Evolutionary conservation across 2,329 filamentous ascomycete genomes (phyloP), one percentile per base, ranked within the genome.

Genomic region (Xylariaceae sp.): DNA sequence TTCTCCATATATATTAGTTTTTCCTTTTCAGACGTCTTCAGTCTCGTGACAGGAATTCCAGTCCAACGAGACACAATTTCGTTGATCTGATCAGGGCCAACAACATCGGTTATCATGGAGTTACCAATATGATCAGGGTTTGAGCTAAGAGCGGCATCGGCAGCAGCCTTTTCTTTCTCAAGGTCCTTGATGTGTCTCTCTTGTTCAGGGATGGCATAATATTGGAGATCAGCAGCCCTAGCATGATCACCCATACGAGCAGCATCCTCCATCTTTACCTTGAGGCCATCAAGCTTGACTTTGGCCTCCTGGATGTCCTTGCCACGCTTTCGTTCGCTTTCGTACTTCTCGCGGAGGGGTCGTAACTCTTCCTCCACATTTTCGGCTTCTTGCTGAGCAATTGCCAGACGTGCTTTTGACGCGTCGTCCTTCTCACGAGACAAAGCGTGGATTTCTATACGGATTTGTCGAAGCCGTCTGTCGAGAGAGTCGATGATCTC

Each of bases 1-100:
- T 81, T 86, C 71, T 98, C 93, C 93, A 98, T 98, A 61, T 95
- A 79, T 53, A 98, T 79, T n/a, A 98, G 78, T 75, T 97, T 97
- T 66, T 98, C 93, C 71, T 95, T 97, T 71, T 98, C 93, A 0
- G 90, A 87, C 0, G 93, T 96, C 73, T 87, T 92, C 33, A 98
- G 82, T 50, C 92, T 80, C 4, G 90, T 97, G 48, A 98, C 89
- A 1, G 93, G 93, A 57, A 98, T 98, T 53, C 93, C 93, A n/a
- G 93, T 98, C 88, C 91, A 96, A 50, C 90, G 85, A 44, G 87
- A 86, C 42, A 98, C 93, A 50, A 98, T 98, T 64, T 97, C 92
- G 65, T 98, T 97, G 76, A 98, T 98, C 67, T 98, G 91, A 54
- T 98, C 93, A 10, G 91, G 90, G 5, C 93, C 93, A 55, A 98